Base-by-base conservation (phyloP, 352 stramenopile genomes). In the Globisporangium nagaii region DNA sequence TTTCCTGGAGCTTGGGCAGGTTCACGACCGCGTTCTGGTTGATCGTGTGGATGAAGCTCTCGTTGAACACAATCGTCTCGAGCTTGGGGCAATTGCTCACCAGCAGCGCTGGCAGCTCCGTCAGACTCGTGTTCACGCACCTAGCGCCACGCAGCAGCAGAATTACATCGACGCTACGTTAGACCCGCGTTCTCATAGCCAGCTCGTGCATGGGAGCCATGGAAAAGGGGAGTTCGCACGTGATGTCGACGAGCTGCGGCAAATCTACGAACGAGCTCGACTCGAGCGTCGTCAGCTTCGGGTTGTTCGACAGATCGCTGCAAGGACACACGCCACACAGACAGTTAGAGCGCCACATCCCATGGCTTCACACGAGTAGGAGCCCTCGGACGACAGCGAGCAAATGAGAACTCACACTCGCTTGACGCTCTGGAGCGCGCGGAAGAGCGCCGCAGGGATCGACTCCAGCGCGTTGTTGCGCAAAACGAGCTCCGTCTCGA, bases 231-330 rank as follows among this genome's bases (percentile, higher is more conserved):
- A n/a, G n/a, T 15, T 4, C 62, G n/a, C 67, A 86, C 75, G 61
- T 48, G 34, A 89, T 68, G 35, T 62, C 65, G 27, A 77, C 45
- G 0, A 88, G 66, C 45, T 61, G 42, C 10, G 69, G 50, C 43
- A 86, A 54, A 31, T 68, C 60, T 28, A 58, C 68, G 35, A 88
- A 88, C 4, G 71, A 73, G 27, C 71, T 58, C 1, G 75, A 22
- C 30, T 74, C 60, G n/a, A 88, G 62, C 54, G 59, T 53, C 25
- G 66, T 75, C 31, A 89, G 58, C 12, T 50, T 55, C 20, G 71
- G 73, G 57, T 89, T 89, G 47, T 79, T 58, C 1, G 78, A 88
- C 5, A 86, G 41, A 53, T 83, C 60, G 40, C 73, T 86, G 32
- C 25, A 40, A 12, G 35, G 4, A 32, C 53, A 47, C 13, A 25